phyloP scores from a whole-genome alignment of 306 rosid genomes.

The Oemleria cerasiformis region DNA sequence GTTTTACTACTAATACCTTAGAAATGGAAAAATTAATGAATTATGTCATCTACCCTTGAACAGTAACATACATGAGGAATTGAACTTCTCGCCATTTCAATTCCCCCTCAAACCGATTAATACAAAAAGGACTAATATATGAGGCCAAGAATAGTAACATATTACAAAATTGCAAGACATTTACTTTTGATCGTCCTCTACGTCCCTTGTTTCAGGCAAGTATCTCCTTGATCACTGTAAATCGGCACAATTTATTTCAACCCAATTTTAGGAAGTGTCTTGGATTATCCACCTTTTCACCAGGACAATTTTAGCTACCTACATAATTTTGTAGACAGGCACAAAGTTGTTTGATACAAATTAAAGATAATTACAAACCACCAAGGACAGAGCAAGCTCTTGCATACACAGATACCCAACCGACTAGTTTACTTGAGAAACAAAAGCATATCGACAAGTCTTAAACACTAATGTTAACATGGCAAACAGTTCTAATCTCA shows the following conservation, averaged over 20 bases:
- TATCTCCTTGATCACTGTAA: neutral
- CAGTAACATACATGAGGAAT: too few species aligned
- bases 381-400: neutral
- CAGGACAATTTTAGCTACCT: neutral
- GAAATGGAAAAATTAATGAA: too few species aligned
- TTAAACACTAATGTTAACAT: neutral
- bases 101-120: too few species aligned
- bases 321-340: neutral
- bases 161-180: too few species aligned
- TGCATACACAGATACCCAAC: too few species aligned
- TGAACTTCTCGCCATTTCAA: too few species aligned
- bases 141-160: too few species aligned
- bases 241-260: neutral
- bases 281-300: constrained; percentile 7
- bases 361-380: neutral
- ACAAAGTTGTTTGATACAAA: neutral
- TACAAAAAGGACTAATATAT: too few species aligned
- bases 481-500: neutral
- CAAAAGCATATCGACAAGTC: too few species aligned
- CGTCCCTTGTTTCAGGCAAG: neutral
- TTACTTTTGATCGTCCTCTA: neutral
- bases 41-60: too few species aligned
- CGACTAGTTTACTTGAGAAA: too few species aligned
- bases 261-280: neutral
- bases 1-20: too few species aligned